These are phyloP conservation scores for Boletus pseudopeckii DNA, from an alignment of 768 basidiomycete species.

Conservation along the genomic window DNA sequence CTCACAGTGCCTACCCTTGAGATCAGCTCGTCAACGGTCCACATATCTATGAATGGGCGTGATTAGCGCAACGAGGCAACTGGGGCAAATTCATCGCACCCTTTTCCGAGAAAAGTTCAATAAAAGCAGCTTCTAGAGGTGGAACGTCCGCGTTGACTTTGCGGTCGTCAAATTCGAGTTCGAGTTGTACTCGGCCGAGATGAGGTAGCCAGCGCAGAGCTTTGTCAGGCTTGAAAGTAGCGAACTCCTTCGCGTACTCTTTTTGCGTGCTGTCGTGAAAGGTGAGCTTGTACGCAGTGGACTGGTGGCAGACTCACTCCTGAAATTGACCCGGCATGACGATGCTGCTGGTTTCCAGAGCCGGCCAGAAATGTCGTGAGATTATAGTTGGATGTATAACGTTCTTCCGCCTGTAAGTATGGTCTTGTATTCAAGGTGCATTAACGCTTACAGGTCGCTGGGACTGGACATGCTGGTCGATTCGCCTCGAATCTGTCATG, in stretches of 20 bases:
- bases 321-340: constrained; percentile 84
- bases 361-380: constrained; percentile 94
- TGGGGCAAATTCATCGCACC: constrained; percentile 35
- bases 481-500: constrained; percentile 90
- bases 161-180: constrained; percentile 81
- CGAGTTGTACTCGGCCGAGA: constrained; percentile 78
- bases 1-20: constrained; percentile 63
- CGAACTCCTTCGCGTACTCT: constrained; percentile 72
- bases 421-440: background rate
- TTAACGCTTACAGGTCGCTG: constrained; percentile 53
- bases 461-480: constrained; percentile 83
- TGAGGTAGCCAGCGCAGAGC: constrained; percentile 85
- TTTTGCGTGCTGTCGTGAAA: constrained; percentile 57
- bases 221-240: constrained; percentile 90
- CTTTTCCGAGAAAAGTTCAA: constrained; percentile 79
- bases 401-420: constrained; percentile 40
- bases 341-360: constrained; percentile 68
- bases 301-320: constrained; percentile 44
- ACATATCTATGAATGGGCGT: constrained; percentile 44
- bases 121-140: constrained; percentile 87
- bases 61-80: background rate
- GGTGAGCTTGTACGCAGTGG: background rate
- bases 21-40: constrained; percentile 70
- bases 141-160: constrained; percentile 70
- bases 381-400: constrained; percentile 86